These are phyloP conservation scores for Spinellus fusiger DNA, from an alignment of 192 early-diverging fungal genomes.

Conservation along the genomic window DNA sequence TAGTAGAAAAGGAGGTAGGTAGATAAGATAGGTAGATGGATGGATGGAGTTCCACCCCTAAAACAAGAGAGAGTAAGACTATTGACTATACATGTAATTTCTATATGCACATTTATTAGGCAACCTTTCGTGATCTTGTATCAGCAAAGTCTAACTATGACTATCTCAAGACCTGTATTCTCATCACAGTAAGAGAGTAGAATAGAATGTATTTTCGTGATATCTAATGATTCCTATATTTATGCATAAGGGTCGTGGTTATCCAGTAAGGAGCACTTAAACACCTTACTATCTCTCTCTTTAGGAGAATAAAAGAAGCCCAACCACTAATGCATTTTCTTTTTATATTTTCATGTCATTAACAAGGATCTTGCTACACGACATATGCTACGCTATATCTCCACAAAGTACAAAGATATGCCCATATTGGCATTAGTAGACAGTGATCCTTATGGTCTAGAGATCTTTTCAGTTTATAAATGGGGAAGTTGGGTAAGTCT, in stretches of 20 bases:
- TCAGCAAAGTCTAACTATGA: constrained; percentile 12
- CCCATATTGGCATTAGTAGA: constrained; percentile 24
- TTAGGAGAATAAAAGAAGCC: too few species aligned
- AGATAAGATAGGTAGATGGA: not conserved
- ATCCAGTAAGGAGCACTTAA: constrained; percentile 12
- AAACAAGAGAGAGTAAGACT: too few species aligned
- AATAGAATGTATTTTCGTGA: not conserved
- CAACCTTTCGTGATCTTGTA: constrained; percentile 22
- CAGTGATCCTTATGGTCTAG: constrained; percentile 29
- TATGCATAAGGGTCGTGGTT: constrained; percentile 17
- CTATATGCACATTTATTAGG: not conserved
- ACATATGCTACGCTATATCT: constrained; percentile 17
- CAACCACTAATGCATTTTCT: too few species aligned
- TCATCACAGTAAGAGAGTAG: constrained; percentile 19
- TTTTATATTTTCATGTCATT: not conserved
- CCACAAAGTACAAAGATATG: constrained; percentile 3
- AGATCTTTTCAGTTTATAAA: constrained; percentile 28
- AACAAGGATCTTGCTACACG: constrained; percentile 17
- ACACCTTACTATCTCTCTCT: too few species aligned
- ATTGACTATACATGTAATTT: not conserved
- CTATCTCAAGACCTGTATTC: constrained; percentile 13
- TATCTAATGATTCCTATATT: not conserved
- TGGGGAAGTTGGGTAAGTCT: constrained; percentile 21
- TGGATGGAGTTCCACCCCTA: too few species aligned
- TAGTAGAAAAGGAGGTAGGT: constrained; percentile 29